phyloP scores from a whole-genome alignment of 495 filamentous ascomycete genomes.

The Schizothecium vesticola region DNA sequence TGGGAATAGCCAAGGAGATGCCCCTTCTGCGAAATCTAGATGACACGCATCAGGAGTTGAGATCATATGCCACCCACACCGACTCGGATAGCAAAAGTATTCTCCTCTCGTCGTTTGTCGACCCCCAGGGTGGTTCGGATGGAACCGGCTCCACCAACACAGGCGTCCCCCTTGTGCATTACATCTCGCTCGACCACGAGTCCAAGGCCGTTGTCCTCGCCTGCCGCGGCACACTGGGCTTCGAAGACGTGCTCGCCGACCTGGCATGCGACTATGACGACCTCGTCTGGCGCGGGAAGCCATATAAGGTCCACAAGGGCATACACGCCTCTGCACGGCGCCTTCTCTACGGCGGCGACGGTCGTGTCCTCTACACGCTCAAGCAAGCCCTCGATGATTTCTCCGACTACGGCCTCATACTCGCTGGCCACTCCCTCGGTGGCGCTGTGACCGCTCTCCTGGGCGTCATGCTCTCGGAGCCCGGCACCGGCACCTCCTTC shows the following conservation, averaged over 20 bases:
- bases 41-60: slow-evolving; percentile 59
- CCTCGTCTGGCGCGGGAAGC: slow-evolving; percentile 58
- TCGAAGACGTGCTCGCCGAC: slow-evolving; percentile 75
- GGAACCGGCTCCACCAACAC: slow-evolving; percentile 63
- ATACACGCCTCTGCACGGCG: slow-evolving; percentile 71
- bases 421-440: slow-evolving; percentile 74
- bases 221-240: slow-evolving; percentile 70
- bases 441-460: slow-evolving; percentile 70
- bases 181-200: slow-evolving; percentile 70
- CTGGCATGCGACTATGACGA: slow-evolving; percentile 79
- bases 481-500: slow-evolving; percentile 38
- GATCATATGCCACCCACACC: slow-evolving; percentile 67
- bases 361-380: slow-evolving; percentile 62
- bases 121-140: slow-evolving; percentile 69
- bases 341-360: slow-evolving; percentile 59
- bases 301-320: slow-evolving; percentile 76
- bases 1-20: slow-evolving; percentile 56
- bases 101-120: slow-evolving; percentile 69
- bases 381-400: slow-evolving; percentile 67
- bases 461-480: slow-evolving; percentile 67
- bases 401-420: slow-evolving; percentile 65
- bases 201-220: slow-evolving; percentile 73
- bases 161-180: slow-evolving; percentile 75
- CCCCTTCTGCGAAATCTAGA: slow-evolving; percentile 42
- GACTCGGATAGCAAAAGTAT: slow-evolving; percentile 62